phyloP scores from a whole-genome alignment of 768 basidiomycete genomes.

The Tricholoma furcatifolium region DNA sequence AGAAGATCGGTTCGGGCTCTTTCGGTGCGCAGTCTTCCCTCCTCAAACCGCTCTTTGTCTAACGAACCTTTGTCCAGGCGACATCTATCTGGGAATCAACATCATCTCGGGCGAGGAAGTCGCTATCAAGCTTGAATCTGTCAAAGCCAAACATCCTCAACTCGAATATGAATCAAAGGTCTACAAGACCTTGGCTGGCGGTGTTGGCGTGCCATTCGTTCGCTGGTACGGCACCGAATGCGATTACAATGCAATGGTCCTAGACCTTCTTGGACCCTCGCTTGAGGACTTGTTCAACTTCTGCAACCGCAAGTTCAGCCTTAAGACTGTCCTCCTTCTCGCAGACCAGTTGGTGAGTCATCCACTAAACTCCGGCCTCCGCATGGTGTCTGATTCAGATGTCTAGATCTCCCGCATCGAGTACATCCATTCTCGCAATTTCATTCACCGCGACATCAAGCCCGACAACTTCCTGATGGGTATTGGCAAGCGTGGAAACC shows the following conservation, averaged over 20 bases:
- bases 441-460: constrained; percentile 97
- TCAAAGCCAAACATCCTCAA: constrained; percentile 99
- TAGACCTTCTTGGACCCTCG: constrained; percentile 92
- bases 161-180: constrained; percentile 97
- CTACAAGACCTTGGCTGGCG: constrained; percentile 97
- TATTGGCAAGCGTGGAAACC: constrained; percentile 98
- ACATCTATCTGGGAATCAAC: constrained; percentile 99
- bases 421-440: constrained; percentile 99
- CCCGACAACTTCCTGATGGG: constrained; percentile 99
- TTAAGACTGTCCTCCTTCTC: constrained; percentile 95
- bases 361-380: constrained; percentile 17
- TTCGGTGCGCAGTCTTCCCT: constrained; percentile 65
- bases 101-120: constrained; percentile 99
- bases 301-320: constrained; percentile 94
- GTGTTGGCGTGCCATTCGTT: constrained; percentile 98
- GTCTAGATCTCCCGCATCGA: constrained; percentile 94
- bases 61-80: constrained; percentile 52
- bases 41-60: constrained; percentile 10
- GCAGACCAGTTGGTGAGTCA: constrained; percentile 90
- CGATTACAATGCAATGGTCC: constrained; percentile 99
- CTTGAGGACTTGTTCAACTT: constrained; percentile 93
- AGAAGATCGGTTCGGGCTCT: constrained; percentile 99
- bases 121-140: constrained; percentile 99
- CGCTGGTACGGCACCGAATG: constrained; percentile 95
- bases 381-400: constrained; percentile 11